Percentiles rank a stretch among this genome's conserved stretches.
Conservation (phyloP, 1,284 basidiomycete species). For the Cutaneotrichosporon daszewskae region DNA sequence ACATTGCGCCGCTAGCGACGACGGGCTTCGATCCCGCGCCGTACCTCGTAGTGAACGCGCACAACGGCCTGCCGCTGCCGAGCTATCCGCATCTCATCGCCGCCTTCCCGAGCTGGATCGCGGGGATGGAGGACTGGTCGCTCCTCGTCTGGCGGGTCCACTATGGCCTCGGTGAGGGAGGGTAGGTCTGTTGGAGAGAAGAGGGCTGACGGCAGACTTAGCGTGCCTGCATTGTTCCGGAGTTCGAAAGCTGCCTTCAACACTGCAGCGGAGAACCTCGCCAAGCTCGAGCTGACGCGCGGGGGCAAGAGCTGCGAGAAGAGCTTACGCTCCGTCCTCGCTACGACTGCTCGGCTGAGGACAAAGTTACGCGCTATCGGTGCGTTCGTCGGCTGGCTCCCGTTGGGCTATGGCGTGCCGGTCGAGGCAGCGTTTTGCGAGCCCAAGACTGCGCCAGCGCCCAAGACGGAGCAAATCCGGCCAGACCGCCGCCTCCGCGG, state of each 20-base stretch:
- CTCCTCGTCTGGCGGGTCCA: background rate
- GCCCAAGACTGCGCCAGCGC: background rate
- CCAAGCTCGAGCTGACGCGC: background rate
- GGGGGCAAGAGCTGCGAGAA: background rate
- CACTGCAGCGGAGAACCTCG: background rate
- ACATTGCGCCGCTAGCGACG: too few species aligned
- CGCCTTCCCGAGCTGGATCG: too few species aligned
- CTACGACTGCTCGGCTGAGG: background rate
- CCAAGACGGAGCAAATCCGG: too few species aligned
- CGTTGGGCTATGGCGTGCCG: conserved; percentile 2
- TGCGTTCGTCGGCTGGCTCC: conserved; percentile 11
- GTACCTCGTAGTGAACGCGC: too few species aligned
- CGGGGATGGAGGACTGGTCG: background rate
- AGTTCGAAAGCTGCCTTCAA: background rate
- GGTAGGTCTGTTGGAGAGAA: background rate
- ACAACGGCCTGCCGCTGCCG: too few species aligned
- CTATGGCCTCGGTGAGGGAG: background rate
- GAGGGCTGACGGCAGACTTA: background rate
- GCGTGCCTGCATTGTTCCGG: background rate
- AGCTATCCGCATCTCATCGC: too few species aligned
- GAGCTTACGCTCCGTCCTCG: background rate
- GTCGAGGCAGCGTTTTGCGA: too few species aligned
- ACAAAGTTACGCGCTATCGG: background rate
- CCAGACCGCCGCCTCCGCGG: too few species aligned
- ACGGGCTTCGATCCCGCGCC: too few species aligned